Evolutionary conservation across 2,329 filamentous ascomycete genomes (phyloP).

Genomic region (Aureobasidium lini): DNA sequence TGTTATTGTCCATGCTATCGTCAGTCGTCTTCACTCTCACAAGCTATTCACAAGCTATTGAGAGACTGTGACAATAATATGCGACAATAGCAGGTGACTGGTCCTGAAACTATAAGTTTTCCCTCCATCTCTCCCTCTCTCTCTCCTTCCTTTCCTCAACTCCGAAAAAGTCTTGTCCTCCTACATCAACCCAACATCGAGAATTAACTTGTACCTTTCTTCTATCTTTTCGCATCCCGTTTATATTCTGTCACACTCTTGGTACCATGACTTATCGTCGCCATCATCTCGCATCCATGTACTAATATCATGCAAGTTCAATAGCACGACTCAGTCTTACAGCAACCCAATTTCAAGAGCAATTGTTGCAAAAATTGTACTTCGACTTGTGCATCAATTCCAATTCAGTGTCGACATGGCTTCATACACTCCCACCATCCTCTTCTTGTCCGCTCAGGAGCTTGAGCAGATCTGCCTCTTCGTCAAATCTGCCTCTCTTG

Average conservation of each 20-base stretch:
- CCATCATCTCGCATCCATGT: not conserved
- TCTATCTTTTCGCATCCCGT: not conserved
- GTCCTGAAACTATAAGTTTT: not conserved
- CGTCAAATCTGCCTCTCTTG: not conserved
- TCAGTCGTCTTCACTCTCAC: not conserved
- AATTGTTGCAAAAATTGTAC: not conserved
- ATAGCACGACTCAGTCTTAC: not conserved
- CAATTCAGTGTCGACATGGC: not conserved
- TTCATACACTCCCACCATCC: not conserved
- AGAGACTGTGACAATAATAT: not conserved
- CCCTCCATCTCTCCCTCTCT: not conserved
- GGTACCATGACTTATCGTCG: not conserved
- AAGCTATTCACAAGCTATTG: constrained; percentile 4
- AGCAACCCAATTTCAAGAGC: too few relatives aligned
- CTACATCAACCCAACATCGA: not conserved
- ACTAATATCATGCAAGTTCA: not conserved
- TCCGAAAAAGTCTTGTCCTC: not conserved
- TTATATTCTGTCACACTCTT: not conserved
- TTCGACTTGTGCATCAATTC: not conserved
- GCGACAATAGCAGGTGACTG: not conserved
- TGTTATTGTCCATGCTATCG: not conserved
- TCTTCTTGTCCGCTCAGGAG: not conserved
- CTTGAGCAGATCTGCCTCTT: not conserved
- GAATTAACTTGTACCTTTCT: not conserved
- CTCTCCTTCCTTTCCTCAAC: not conserved